These are phyloP conservation scores for Acacia concinna DNA, from an alignment of 331 rosid genomes.

Conservation along the genomic window DNA sequence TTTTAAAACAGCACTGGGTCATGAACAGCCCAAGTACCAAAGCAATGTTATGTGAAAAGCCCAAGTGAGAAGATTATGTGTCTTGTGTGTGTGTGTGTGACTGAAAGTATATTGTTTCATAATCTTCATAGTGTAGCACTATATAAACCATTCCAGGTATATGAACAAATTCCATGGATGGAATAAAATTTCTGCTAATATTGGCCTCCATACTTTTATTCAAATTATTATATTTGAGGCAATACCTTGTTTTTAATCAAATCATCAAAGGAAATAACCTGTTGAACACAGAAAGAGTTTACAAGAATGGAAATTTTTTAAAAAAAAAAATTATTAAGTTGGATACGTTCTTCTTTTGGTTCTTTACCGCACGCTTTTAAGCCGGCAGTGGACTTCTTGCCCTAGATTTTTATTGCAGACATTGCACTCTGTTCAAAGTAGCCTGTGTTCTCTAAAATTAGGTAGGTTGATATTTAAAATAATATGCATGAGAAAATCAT, in stretches of 20 bases:
- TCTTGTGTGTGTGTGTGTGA: too few species aligned
- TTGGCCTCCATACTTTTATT: not conserved
- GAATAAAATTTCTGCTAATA: not conserved
- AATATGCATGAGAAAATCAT: too few species aligned
- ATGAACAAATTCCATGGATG: not conserved
- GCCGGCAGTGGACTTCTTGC: not conserved
- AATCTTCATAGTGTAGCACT: too few species aligned
- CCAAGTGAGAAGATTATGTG: too few species aligned
- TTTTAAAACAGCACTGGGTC: too few species aligned
- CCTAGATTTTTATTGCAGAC: not conserved
- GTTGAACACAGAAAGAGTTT: not conserved
- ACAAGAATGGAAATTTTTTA: too few species aligned
- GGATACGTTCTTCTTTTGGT: not conserved
- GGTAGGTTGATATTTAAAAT: too few species aligned
- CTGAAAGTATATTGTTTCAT: too few species aligned
- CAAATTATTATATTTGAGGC: not conserved
- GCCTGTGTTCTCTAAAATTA: too few species aligned
- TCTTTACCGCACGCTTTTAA: not conserved
- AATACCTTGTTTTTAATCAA: too few species aligned
- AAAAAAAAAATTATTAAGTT: not conserved
- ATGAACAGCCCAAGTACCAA: too few species aligned
- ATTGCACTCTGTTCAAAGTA: not conserved
- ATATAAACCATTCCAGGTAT: not conserved
- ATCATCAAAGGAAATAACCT: not conserved
- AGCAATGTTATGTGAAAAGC: too few species aligned